Evolutionary conservation across 1,139 yeast species (phyloP).

Genomic region (Entelexis paramagnoliae): DNA sequence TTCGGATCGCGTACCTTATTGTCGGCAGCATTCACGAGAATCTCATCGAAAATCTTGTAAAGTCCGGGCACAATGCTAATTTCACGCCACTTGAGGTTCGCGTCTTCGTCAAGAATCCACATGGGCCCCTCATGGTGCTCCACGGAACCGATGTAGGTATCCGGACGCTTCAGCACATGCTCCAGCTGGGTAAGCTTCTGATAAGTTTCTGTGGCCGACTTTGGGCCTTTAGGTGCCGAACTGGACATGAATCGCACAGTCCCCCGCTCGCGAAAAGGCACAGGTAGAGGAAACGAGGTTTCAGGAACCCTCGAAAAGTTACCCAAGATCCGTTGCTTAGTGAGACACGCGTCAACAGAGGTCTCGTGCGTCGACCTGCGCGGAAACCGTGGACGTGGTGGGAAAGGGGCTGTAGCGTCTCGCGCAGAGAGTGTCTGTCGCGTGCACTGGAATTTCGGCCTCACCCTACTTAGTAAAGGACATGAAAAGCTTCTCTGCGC

Average conservation of each 20-base stretch:
- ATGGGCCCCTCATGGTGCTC: slow-evolving; percentile 68
- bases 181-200: slow-evolving; percentile 91
- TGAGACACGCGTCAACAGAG: slow-evolving; percentile 7
- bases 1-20: slow-evolving; percentile 89
- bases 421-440: no score
- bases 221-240: slow-evolving; percentile 19
- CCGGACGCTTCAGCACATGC: slow-evolving; percentile 94
- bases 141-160: slow-evolving; percentile 92
- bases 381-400: neutral
- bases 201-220: slow-evolving; percentile 36
- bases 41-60: slow-evolving; percentile 94
- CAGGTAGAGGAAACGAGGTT: neutral
- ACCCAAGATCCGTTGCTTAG: slow-evolving; percentile 2
- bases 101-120: slow-evolving; percentile 70
- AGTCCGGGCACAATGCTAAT: slow-evolving; percentile 90
- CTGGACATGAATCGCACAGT: neutral
- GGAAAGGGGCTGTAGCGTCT: no score
- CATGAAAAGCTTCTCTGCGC: no score
- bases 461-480: no score
- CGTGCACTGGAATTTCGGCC: no score
- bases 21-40: slow-evolving; percentile 95
- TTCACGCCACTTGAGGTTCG: slow-evolving; percentile 46
- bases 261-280: neutral
- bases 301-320: neutral
- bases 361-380: neutral